Conservation (phyloP, 1,284 basidiomycete species). For the Pyrrhoderma lamaoense region DNA sequence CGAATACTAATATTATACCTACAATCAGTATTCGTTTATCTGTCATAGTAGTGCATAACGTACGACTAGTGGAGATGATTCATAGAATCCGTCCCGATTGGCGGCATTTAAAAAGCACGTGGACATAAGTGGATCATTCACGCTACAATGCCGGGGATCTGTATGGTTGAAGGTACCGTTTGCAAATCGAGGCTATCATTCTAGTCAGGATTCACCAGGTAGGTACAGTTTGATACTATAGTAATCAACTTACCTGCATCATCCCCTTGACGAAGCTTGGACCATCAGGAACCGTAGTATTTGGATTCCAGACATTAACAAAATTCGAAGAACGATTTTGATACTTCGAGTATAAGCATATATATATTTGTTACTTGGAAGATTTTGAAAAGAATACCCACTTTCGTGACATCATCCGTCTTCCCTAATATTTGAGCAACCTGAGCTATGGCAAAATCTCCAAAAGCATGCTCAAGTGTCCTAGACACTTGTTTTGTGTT, state of each 20-base stretch:
- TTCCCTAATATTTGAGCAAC: constrained; percentile 48
- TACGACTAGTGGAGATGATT: constrained; percentile 54
- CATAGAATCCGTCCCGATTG: constrained; percentile 58
- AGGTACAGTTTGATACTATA: background rate
- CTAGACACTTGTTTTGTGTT: constrained; percentile 56
- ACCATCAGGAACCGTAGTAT: constrained; percentile 41
- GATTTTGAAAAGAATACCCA: constrained; percentile 23
- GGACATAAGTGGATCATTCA: constrained; percentile 47
- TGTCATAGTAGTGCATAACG: constrained; percentile 19
- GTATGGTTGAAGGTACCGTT: constrained; percentile 59
- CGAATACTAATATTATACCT: constrained; percentile 32
- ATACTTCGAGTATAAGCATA: constrained; percentile 35
- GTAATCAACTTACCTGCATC: constrained; percentile 40
- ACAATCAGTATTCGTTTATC: background rate
- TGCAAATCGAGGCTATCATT: constrained; percentile 42
- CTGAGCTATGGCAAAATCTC: constrained; percentile 58
- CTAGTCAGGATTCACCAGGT: background rate
- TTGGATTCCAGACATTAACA: constrained; percentile 51
- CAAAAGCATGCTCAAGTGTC: constrained; percentile 54
- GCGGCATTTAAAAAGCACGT: constrained; percentile 56
- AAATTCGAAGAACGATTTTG: constrained; percentile 49
- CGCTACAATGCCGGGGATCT: constrained; percentile 59
- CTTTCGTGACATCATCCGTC: constrained; percentile 41
- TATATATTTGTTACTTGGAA: too few relatives aligned
- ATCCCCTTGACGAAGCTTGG: constrained; percentile 34